Conservation (phyloP, 352 stramenopile species). For the Phytophthora pseudosyringae region DNA sequence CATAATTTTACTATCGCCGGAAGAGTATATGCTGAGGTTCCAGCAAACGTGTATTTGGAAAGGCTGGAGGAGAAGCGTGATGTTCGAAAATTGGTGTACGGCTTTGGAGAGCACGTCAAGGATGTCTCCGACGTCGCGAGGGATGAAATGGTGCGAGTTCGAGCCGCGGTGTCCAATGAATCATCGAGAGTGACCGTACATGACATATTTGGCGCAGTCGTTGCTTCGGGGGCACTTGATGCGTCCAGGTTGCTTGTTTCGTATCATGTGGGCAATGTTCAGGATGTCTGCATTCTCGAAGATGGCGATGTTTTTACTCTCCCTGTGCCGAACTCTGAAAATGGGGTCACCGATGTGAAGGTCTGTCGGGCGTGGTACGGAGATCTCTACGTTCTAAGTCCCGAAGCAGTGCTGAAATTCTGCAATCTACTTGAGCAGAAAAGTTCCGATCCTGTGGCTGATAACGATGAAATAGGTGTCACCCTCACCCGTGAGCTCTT, state of each 20-base stretch:
- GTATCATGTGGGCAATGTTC: slow-evolving; percentile 19
- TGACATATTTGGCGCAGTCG: slow-evolving; percentile 27
- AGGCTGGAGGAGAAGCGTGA: slow-evolving; percentile 27
- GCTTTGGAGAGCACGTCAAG: slow-evolving; percentile 36
- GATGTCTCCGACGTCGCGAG: slow-evolving; percentile 44
- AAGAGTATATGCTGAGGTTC: slow-evolving; percentile 59
- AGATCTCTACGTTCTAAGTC: slow-evolving; percentile 48
- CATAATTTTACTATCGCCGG: slow-evolving; percentile 75
- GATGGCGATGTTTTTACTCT: slow-evolving; percentile 41
- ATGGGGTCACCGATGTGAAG: slow-evolving; percentile 1
- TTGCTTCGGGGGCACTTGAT: not conserved
- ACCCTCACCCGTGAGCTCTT: slow-evolving; percentile 34
- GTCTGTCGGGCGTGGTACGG: slow-evolving; percentile 58
- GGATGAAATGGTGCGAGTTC: slow-evolving; percentile 19
- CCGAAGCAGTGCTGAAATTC: slow-evolving; percentile 36
- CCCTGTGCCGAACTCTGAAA: not conserved
- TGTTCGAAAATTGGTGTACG: slow-evolving; percentile 40
- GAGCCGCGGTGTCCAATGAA: not conserved
- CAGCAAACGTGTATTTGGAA: slow-evolving; percentile 37
- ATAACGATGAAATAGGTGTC: slow-evolving; percentile 16
- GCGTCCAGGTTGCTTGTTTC: slow-evolving; percentile 36
- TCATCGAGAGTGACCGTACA: slow-evolving; percentile 11
- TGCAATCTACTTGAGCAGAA: slow-evolving; percentile 21
- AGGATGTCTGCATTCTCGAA: slow-evolving; percentile 34
- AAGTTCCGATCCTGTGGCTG: slow-evolving; percentile 2